Percentiles rank a stretch among this genome's conserved stretches.
Evolutionary conservation across 495 filamentous ascomycete species (phyloP).

Genomic region (Aeminium ludgeri): DNA sequence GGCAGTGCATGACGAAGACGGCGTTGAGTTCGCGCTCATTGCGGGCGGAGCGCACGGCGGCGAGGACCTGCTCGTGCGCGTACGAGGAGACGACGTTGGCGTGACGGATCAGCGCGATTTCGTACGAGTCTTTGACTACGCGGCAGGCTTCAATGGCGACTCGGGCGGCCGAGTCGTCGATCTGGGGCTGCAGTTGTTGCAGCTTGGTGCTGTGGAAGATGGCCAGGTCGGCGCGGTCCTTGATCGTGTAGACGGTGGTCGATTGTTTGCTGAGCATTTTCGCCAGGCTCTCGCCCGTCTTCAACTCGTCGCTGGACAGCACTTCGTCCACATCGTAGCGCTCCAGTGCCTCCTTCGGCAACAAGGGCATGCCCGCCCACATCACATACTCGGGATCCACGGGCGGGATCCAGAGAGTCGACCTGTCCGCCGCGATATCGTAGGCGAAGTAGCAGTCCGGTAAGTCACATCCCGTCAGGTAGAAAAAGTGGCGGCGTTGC

Average conservation of each 20-base stretch:
- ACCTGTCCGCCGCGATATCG: slow-evolving; percentile 48
- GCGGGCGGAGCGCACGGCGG: slow-evolving; percentile 41
- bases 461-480: slow-evolving; percentile 72
- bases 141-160: slow-evolving; percentile 61
- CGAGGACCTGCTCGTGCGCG: slow-evolving; percentile 56
- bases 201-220: slow-evolving; percentile 42
- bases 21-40: slow-evolving; percentile 78
- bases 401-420: slow-evolving; percentile 85
- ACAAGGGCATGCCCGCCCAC: slow-evolving; percentile 82
- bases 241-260: slow-evolving; percentile 48
- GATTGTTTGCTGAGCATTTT: slow-evolving; percentile 14
- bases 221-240: slow-evolving; percentile 47
- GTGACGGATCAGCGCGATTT: slow-evolving; percentile 65
- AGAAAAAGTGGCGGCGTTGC: slow-evolving; percentile 89
- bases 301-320: slow-evolving; percentile 49
- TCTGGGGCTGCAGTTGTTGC: slow-evolving; percentile 1
- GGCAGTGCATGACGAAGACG: slow-evolving; percentile 57
- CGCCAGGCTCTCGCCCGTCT: slow-evolving; percentile 28
- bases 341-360: slow-evolving; percentile 49
- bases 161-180: slow-evolving; percentile 43
- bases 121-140: slow-evolving; percentile 69
- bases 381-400: slow-evolving; percentile 81
- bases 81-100: slow-evolving; percentile 67
- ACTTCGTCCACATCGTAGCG: slow-evolving; percentile 73
- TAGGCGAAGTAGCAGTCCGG: slow-evolving; percentile 73